Base-by-base conservation (phyloP, 257 asterid genomes). In the Misopates orontium region DNA sequence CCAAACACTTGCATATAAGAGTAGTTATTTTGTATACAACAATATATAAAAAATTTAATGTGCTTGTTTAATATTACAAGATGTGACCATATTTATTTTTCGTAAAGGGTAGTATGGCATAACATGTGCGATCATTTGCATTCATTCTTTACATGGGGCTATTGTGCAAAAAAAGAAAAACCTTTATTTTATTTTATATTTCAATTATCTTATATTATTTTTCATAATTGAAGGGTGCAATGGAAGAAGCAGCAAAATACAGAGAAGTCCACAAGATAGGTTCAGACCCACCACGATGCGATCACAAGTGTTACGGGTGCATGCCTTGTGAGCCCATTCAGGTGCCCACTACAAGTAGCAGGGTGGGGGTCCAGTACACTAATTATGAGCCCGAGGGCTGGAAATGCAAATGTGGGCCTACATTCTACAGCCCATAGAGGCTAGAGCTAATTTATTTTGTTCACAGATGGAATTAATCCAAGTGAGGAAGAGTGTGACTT, bases 361-460 rank as follows among this genome's bases (percentile, higher is more conserved):
- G 56, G 10, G 71, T 81, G 2, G 83, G 84, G 16, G 70, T 84
- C 14, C 93, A 82, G 65, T 92, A 89, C 83, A 84, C 98, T 4
- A 89, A 89, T 39, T 92, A 92, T 71, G 87, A 87, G 61, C 97
- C 98, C 0, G 98, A 92, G 79, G 96, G 95, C 10, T 89, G 98
- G 98, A 89, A 84, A 68, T 92, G 98, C 91, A 92, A 92, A 75
- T 92, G 98, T 74, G 98, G 98, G 10, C 86, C 84, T 1, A 64
- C 85, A 10, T 74, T 92, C 66, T 89, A 84, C 60, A 70, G 71
- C 73, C 98, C 98, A 8, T 91, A 57, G n/a, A n/a, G n/a, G 39
- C 44, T 10, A 17, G 1, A 5, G 14, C 39, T 55, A 14, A 2
- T 52, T 24, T n/a, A 21, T 5, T n/a, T n/a, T n/a, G n/a, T n/a